These are phyloP conservation scores for Lichtheimia corymbifera DNA, from an alignment of 371 early-diverging fungal species.

Conservation along the genomic window DNA sequence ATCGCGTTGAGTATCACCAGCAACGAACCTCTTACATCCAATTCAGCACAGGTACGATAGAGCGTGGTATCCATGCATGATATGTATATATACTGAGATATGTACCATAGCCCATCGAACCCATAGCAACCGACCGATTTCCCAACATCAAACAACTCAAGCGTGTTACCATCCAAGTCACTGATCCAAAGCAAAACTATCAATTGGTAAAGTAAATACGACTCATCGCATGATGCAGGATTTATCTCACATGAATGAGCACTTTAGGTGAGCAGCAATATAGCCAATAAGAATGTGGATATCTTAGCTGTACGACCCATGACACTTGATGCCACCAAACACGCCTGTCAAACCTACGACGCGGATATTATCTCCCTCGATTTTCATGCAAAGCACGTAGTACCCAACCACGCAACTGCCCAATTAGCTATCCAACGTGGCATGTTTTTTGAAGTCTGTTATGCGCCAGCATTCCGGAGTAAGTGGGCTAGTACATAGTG, in stretches of 20 bases:
- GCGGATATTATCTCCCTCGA: slow-evolving; percentile 91
- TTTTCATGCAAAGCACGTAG: slow-evolving; percentile 42
- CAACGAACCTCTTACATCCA: slow-evolving; percentile 39
- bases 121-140: slow-evolving; percentile 41
- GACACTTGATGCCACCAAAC: slow-evolving; percentile 74
- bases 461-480: slow-evolving; percentile 74
- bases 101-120: slow-evolving; percentile 35
- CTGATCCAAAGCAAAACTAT: slow-evolving; percentile 65
- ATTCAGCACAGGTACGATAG: slow-evolving; percentile 54
- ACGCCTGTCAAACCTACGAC: slow-evolving; percentile 77
- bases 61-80: not conserved
- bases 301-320: slow-evolving; percentile 84
- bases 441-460: slow-evolving; percentile 86
- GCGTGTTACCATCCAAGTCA: slow-evolving; percentile 63
- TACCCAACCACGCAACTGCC: slow-evolving; percentile 69
- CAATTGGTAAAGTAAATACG: slow-evolving; percentile 50
- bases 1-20: slow-evolving; percentile 74
- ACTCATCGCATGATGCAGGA: not conserved
- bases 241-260: not conserved
- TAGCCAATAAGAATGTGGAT: slow-evolving; percentile 65
- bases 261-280: slow-evolving; percentile 49
- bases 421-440: slow-evolving; percentile 80
- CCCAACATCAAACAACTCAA: slow-evolving; percentile 53
- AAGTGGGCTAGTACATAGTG: slow-evolving; percentile 2
- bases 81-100: not conserved